Evolutionary conservation across 2,329 filamentous ascomycete genomes (phyloP), one percentile per base, ranked within the genome.

Genomic region (Colletotrichum filicis): DNA sequence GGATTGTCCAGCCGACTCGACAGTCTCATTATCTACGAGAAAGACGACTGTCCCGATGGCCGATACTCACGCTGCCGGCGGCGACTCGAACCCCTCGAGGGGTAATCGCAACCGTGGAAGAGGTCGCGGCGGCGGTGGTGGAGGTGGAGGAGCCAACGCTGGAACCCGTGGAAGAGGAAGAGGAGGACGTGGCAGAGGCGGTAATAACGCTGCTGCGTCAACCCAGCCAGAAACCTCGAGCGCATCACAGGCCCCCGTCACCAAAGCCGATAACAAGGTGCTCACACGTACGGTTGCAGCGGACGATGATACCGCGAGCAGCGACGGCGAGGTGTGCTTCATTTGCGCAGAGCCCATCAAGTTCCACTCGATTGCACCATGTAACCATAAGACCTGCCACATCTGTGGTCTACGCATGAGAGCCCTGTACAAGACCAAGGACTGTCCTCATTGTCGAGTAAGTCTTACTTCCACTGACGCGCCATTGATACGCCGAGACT

Each of bases 301-400:
- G 12, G 76, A 74, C 62, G 79, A 77, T 62, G 79, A 82, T 74
- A 85, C 83, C 3, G 89, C 89, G 60, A 89, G 89, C 32, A 89
- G 88, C 28, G 86, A 86, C 35, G 93, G 95, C 30, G 95, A 98
- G 75, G 90, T 98, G 74, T 99, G 97, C 89, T 98, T 98, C 84
- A 99, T 99, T 79, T 99, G 97, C 83, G 96, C 97, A 69, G 98
- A 95, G 76, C 91, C 92, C 2, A 92, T 99, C 60, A 91, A 93
- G 61, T 95, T 98, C 85, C 92, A 94, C 78, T 93, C 95, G 11
- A 91, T 99, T 76, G 92, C 95, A 37, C 96, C 97, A 24, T 99
- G 97, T 84, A 98, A 98, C 82, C 97, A 99, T 84, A 90, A 94
- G 70, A 98, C 96, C 61, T 99, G 97, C 81, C 97, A 99, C 84